Evolutionary conservation across 2,329 filamentous ascomycete species (phyloP), one percentile per base, ranked within the genome.

Genomic region (Paecilomyces sp.): DNA sequence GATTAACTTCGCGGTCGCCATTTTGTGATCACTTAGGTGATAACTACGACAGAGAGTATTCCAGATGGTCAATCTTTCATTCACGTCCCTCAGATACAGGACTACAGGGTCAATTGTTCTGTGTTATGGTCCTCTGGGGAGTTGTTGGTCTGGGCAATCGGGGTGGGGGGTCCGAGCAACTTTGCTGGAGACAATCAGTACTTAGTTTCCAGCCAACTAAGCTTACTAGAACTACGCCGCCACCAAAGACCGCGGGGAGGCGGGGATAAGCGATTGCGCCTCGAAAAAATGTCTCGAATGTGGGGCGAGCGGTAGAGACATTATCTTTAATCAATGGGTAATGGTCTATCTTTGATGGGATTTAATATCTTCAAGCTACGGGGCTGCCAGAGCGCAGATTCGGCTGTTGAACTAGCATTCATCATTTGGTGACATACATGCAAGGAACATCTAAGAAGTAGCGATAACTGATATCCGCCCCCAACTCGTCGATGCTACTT

Each of bases 1-100:
- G 56, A 76, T 70, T n/a, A 77, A 61, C 60, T 72, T 76, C 24
- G 75, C 75, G 34, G 70, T 69, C 65, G 73, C 72, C 61, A 64
- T 69, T 30, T 60, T 64, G 54, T 62, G 63, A 64, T 31, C 52
- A 36, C 7, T 54, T 58, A 15, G 24, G 59, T 28, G 15, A 18
- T 53, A 18, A 18, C n/a, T 18, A 47, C 3, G 15, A 22, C 11
- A 9, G 5, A 47, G n/a, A 5, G 3, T 47, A 53, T 9, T 30
- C 51, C 6, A 24, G 11, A 53, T 30, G 22, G 22, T 53, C 7
- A 7, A 15, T 25, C 13, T 28, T 18, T 18, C 41, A 22, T 47
- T 22, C 41, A 47, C 18, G 8, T n/a, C 15, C 3, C 18, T 18
- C n/a, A 22, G n/a, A 47, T 47, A 18, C 41, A n/a, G 9, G 15